These are phyloP conservation scores for Solanum habrochaites DNA, from an alignment of 257 asterid species.

Conservation along the genomic window DNA sequence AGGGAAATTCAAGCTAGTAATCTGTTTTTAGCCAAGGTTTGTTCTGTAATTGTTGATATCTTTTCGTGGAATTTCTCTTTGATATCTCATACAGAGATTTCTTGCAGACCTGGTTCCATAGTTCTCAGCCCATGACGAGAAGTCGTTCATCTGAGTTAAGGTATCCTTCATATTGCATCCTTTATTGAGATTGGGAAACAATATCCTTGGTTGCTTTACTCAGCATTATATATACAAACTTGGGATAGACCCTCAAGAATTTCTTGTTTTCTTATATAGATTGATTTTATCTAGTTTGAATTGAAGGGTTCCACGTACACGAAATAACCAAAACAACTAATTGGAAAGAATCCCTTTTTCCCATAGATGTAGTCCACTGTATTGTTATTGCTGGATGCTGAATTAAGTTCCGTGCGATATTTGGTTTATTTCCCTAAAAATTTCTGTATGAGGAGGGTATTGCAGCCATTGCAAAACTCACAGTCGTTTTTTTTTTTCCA, in stretches of 20 bases:
- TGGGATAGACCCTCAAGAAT: not conserved
- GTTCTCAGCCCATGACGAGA: constrained; percentile 88
- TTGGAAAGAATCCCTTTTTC: not conserved
- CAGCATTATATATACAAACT: not conserved
- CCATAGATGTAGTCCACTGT: not conserved
- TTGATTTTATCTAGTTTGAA: not conserved
- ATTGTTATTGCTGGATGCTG: not conserved
- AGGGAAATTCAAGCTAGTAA: constrained; percentile 48
- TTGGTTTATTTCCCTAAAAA: not conserved
- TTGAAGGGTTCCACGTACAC: not conserved
- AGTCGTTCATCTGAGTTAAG: constrained; percentile 65
- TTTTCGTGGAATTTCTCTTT: not conserved
- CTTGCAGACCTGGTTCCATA: constrained; percentile 78
- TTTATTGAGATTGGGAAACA: not conserved
- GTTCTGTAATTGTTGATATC: not conserved
- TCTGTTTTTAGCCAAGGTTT: constrained; percentile 60
- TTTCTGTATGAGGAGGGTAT: constrained; percentile 62
- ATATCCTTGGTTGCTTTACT: not conserved
- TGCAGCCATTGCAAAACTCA: constrained; percentile 58
- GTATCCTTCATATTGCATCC: constrained; percentile 18
- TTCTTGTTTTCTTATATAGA: not conserved
- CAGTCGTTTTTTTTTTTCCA: no score
- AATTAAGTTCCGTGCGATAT: not conserved
- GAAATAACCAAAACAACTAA: not conserved
- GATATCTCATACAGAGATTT: constrained; percentile 1